A percentile compares a stretch with the other conserved stretches of the same genome.
Evolutionary conservation across 75 land plant genomes (phyloP).

Genomic region (Ceratopteris richardii): DNA sequence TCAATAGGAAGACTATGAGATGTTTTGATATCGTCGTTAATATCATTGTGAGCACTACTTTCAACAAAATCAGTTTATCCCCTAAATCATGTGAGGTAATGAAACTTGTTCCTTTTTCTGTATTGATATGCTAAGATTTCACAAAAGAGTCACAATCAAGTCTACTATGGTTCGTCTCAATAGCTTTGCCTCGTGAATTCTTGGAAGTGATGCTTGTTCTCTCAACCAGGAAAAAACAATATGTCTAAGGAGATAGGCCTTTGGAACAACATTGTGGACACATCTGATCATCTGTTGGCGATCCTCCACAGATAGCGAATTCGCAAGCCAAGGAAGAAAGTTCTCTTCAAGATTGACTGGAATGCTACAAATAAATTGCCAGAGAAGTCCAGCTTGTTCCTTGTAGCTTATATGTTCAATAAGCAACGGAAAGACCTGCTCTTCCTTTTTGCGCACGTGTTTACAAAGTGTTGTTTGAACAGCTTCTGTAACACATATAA

Average conservation of each 20-base stretch:
- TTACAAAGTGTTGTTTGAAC: constrained; percentile 59
- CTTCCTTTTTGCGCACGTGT: constrained; percentile 82
- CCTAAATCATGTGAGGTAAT: neutral
- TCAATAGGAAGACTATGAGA: constrained; percentile 21
- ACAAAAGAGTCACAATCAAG: too few relatives aligned
- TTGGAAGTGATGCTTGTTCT: constrained; percentile 11
- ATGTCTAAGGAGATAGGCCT: constrained; percentile 52
- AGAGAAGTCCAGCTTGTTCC: constrained; percentile 75
- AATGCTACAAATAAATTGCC: constrained; percentile 82
- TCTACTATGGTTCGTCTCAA: too few relatives aligned
- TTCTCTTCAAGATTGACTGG: constrained; percentile 76
- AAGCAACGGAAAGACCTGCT: constrained; percentile 82
- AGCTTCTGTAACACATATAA: constrained; percentile 54
- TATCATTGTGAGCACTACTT: too few relatives aligned
- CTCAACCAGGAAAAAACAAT: constrained; percentile 45
- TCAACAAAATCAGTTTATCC: too few relatives aligned
- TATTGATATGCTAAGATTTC: too few relatives aligned
- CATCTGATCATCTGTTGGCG: constrained; percentile 33
- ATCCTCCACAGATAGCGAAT: constrained; percentile 46
- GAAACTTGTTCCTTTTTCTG: neutral
- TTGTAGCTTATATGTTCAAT: constrained; percentile 62
- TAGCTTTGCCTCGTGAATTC: too few relatives aligned
- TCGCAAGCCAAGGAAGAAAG: constrained; percentile 79
- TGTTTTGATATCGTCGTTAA: neutral
- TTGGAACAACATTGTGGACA: constrained; percentile 45